Evolutionary conservation across 441 rosid genomes (phyloP), one percentile per base, ranked within the genome.

Genomic region (Croton laevigatus): DNA sequence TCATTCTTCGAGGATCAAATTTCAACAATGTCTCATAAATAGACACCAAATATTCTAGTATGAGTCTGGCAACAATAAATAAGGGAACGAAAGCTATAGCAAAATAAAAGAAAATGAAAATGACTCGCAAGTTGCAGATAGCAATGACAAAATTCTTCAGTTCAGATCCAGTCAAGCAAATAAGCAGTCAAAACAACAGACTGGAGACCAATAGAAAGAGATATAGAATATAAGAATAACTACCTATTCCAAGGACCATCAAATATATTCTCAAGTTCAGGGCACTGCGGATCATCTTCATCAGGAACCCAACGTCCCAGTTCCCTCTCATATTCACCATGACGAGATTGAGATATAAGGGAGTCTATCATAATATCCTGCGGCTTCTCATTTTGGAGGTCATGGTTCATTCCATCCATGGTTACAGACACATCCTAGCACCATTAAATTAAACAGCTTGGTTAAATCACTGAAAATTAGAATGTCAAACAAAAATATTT

Each of bases 271-370:
- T 90, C 98, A 69, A 89, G 71, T 58, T 85, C 99, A 62, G 94
- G 85, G 73, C 79, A 78, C 57, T 75, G 85, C 36, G 86, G 94
- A 76, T 69, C 83, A 83, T 84, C 85, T 76, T 77, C 93, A 71
- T 88, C 97, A 66, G 98, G 97, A 59, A 88, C 81, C 99, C 99
- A 93, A 51, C 81, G 97, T 73, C 75, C 81, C 68, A 96, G 86
- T 84, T 86, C 94, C 78, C 94, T 96, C 80, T 72, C 94, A 61
- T 38, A 22, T 68, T 87, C 96, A 74, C 58, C 78, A 66, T 69
- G 83, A 64, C 79, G 81, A 57, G 91, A 76, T 62, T 86, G 89
- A 46, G 99, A 93, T 82, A 95, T 91, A 54, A 16, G 78, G 57
- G 99, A 89, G 73, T 95, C 98, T 40, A 87, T 79, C 89, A 89